Evolutionary conservation across 2,329 filamentous ascomycete genomes (phyloP).

Genomic region (Claviceps purpurea): DNA sequence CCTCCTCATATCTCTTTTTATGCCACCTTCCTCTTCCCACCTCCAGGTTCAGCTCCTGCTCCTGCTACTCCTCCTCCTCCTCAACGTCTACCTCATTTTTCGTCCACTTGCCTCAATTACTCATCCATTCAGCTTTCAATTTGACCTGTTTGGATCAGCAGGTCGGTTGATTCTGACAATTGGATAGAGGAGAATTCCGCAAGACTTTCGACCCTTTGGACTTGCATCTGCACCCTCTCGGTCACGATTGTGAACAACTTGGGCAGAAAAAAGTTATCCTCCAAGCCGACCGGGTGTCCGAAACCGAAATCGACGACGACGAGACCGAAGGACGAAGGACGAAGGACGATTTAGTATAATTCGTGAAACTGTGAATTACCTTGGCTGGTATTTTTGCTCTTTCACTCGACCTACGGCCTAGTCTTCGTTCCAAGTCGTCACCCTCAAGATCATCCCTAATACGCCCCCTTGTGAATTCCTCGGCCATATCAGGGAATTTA

Average conservation of each 20-base stretch:
- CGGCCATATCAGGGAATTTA: constrained; percentile 29
- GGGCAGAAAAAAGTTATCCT: constrained; percentile 14
- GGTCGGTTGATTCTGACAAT: constrained; percentile 18
- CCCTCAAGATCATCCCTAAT: constrained; percentile 9
- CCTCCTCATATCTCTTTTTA: constrained; percentile 38
- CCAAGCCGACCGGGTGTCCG: constrained; percentile 11
- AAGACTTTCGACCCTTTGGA: constrained; percentile 10
- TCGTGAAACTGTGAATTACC: constrained; percentile 17
- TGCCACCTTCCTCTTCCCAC: constrained; percentile 18
- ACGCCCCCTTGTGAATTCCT: constrained; percentile 25
- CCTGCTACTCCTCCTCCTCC: constrained; percentile 20
- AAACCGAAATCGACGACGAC: constrained; percentile 3
- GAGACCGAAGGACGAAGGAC: constrained; percentile 7
- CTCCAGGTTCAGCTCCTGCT: constrained; percentile 24
- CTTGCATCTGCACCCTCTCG: constrained; percentile 6
- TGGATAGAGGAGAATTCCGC: constrained; percentile 23
- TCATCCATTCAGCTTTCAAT: constrained; percentile 36
- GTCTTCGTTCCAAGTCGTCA: constrained; percentile 6
- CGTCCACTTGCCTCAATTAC: constrained; percentile 37
- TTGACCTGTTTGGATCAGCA: constrained; percentile 23
- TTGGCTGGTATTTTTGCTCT: constrained; percentile 27
- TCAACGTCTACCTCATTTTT: constrained; percentile 25
- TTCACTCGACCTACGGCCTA: constrained; percentile 4
- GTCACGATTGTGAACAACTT: constrained; percentile 14
- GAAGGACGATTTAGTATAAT: constrained; percentile 7